Base-by-base conservation (phyloP, 164 flowering plant species). In the Berberis thunbergii region DNA sequence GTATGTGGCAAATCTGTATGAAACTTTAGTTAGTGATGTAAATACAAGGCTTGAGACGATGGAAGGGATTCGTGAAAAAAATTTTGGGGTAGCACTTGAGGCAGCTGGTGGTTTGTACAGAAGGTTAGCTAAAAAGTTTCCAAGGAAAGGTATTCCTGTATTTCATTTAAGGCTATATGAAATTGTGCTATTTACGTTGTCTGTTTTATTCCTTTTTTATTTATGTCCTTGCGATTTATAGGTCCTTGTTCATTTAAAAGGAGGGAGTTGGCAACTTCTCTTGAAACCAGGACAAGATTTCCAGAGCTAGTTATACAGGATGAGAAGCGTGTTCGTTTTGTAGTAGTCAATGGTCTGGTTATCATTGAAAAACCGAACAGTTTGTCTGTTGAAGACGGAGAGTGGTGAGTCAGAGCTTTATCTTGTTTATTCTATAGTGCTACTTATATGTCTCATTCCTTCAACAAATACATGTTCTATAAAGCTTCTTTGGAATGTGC, bases 71-170 rank as follows among this genome's bases (percentile, higher is more conserved):
- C 94, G 96, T 66, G 99, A 89, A 59, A 95, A 95, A 84, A 86
- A 88, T 55, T 86, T 95, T 65, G 97, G 97, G 12, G 92, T 95
- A 43, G 97, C 99, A 46, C 97, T 95, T 74, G 99, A 95, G 78
- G 97, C 97, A 49, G 90, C 99, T 74, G 99, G 99, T 71, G 99
- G 99, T 54, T 78, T 91, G 81, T 91, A 95, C 57, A 81, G 97
- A 80, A 85, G 74, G 75, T 86, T 91, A 48, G 84, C 96, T 4
- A 86, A 86, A 72, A 91, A 85, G 65, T 95, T 86, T 73, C 99
- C 99, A 4, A 84, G 80, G 55, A 86, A 83, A 85, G 99, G 99
- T 91, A 76, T 65, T 45, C 41, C 62, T 41, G 42, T 9, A 10
- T 66, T 38, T n/a, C 8, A 11, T 6, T 38, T 38, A 38, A 11